phyloP scores from a whole-genome alignment of 2,329 filamentous ascomycete genomes.

The Xylaria sp. region DNA sequence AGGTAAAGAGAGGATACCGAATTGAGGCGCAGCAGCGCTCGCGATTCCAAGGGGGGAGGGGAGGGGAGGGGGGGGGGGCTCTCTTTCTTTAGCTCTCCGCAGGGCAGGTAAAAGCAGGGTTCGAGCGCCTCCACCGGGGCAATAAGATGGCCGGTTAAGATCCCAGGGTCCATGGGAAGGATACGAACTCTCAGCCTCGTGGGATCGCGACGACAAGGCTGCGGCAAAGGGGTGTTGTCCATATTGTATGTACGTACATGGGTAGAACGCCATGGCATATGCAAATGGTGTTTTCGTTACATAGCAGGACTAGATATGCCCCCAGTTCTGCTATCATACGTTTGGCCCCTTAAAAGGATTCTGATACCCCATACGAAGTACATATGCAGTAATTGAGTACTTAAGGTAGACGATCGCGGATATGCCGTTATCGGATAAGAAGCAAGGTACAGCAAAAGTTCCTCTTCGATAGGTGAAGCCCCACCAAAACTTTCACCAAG shows the following conservation, averaged over 20 bases:
- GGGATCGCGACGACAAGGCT: constrained; percentile 18
- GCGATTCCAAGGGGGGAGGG: too few species aligned
- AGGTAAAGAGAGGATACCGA: background rate
- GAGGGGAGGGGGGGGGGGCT: too few species aligned
- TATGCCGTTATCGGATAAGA: constrained; percentile 3
- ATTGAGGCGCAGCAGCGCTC: background rate
- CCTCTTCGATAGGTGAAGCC: constrained; percentile 1
- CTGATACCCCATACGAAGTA: background rate
- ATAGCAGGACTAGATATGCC: too few species aligned
- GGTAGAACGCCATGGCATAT: too few species aligned
- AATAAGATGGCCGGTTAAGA: background rate
- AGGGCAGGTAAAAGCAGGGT: constrained; percentile 12
- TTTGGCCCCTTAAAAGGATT: too few species aligned
- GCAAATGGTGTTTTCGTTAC: too few species aligned
- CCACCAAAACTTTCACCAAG: constrained; percentile 14
- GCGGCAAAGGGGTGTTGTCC: background rate
- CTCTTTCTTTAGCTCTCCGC: too few species aligned
- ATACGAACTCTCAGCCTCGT: constrained; percentile 2
- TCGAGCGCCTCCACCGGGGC: constrained; percentile 13
- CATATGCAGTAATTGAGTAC: background rate
- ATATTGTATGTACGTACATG: background rate
- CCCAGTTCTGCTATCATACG: too few species aligned
- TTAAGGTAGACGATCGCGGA: background rate
- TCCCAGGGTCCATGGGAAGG: background rate
- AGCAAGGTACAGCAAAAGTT: too few species aligned